Evolutionary conservation across 106 monocot species (phyloP), one percentile per base, ranked within the genome.

Genomic region (Dendrobium catenatum): DNA sequence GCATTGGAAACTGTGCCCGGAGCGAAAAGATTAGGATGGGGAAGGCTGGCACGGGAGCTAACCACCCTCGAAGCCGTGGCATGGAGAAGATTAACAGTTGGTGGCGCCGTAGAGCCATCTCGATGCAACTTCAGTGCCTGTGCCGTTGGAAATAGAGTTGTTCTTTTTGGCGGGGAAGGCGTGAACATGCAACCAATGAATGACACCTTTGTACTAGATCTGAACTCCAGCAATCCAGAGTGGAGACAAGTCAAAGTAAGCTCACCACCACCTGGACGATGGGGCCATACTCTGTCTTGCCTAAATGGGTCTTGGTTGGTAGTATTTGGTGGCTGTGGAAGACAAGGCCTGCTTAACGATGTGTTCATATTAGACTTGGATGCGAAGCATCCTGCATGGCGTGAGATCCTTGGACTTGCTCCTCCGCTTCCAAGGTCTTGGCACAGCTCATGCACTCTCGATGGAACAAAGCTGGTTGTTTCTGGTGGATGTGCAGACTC

Each of bases 131-230:
- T 96, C 81, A 92, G 96, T 82, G 94, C 96, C 7, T 96, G 96
- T 85, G 96, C 96, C 55, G 96, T 92, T 31, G 96, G 96, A 9
- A 96, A 90, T 43, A 87, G 96, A 10, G 94, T 96, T 73, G 94
- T 96, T 42, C 92, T 96, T 66, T 96, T 96, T 81, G 96, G 96
- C 67, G 96, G 96, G 16, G 96, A 96, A 80, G 96, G 96, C 13
- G 89, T 96, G 29, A 94, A 96, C 82, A 96, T 96, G 96, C 96
- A 96, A 77, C 96, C 96, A 22, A 96, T 96, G 96, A 96, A 96
- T 80, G 96, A 96, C 72, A 96, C 96, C 22, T 96, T 96, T 84
- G 96, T 96, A 40, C 83, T 96, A 73, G 94, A 96, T 80, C 81
- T 97, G 61, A 94, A 87, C 80, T 86, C 94, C n/a, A 94, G 84